Conservation (phyloP, 2,329 filamentous ascomycete species). For the Fusarium sp. region DNA sequence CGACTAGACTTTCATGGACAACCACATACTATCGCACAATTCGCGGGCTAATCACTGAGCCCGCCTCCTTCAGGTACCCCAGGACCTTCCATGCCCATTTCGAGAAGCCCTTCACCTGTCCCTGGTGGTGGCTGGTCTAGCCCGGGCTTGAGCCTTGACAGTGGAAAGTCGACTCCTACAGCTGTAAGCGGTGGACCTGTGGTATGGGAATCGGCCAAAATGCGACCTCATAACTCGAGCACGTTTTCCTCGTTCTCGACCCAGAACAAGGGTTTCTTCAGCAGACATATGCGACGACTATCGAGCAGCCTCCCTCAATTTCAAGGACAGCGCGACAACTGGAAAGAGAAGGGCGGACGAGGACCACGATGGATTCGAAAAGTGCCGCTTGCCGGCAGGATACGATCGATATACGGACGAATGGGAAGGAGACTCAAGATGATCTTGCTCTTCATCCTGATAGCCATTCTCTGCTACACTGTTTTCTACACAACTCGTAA, state of each 20-base stretch:
- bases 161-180: conserved; percentile 75
- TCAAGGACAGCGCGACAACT: conserved; percentile 68
- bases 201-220: conserved; percentile 86
- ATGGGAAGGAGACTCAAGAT: conserved; percentile 75
- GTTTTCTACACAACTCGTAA: conserved; percentile 79
- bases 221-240: conserved; percentile 77
- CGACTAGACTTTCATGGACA: conserved; percentile 24
- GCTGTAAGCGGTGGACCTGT: conserved; percentile 68
- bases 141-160: conserved; percentile 79
- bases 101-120: conserved; percentile 86
- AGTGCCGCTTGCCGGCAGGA: conserved; percentile 59
- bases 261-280: conserved; percentile 87
- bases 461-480: conserved; percentile 76
- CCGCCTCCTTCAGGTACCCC: conserved; percentile 60
- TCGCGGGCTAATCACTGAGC: conserved; percentile 45
- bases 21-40: conserved; percentile 16
- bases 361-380: conserved; percentile 65
- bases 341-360: conserved; percentile 80
- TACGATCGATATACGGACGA: conserved; percentile 59
- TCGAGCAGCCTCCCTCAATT: conserved; percentile 84
- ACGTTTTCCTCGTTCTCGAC: conserved; percentile 84
- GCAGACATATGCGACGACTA: conserved; percentile 82
- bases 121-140: conserved; percentile 90
- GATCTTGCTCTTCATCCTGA: conserved; percentile 67
- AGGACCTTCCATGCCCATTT: conserved; percentile 78